Conservation (phyloP, 495 filamentous ascomycete species). For the Daldinia concentrica region DNA sequence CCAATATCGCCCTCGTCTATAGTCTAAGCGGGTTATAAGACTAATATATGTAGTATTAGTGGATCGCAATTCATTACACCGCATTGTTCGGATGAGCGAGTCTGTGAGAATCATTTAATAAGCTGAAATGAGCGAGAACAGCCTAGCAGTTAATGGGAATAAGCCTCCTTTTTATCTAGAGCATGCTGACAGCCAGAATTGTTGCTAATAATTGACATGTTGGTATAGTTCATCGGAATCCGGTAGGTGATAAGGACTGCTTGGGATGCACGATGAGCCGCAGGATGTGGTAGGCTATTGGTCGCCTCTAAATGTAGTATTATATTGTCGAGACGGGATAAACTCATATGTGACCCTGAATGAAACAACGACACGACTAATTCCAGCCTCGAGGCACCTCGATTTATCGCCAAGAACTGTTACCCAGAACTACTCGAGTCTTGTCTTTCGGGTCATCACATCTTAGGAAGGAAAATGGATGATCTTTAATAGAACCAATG, state of each 20-base stretch:
- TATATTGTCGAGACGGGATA: neutral
- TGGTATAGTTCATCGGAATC: slow-evolving; percentile 16
- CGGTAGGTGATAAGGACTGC: slow-evolving; percentile 22
- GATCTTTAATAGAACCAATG: neutral
- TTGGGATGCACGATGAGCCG: slow-evolving; percentile 26
- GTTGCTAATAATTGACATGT: neutral
- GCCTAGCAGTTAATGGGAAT: slow-evolving; percentile 2
- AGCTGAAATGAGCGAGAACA: neutral
- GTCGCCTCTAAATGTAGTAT: slow-evolving; percentile 3
- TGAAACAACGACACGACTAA: slow-evolving; percentile 14
- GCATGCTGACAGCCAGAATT: neutral
- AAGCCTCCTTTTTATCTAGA: neutral
- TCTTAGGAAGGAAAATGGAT: neutral
- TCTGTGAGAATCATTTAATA: slow-evolving; percentile 4
- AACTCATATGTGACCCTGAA: neutral
- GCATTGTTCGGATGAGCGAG: neutral
- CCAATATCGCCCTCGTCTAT: neutral
- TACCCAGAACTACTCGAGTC: neutral
- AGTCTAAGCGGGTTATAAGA: neutral
- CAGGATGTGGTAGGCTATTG: slow-evolving; percentile 9
- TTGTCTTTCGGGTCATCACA: neutral
- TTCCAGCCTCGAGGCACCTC: neutral
- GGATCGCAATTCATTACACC: slow-evolving; percentile 16
- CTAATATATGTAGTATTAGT: slow-evolving; percentile 10
- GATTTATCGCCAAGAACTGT: neutral